Evolutionary conservation across 2,329 filamentous ascomycete species (phyloP), one percentile per base, ranked within the genome.

Genomic region (Aspergillus hiratsukae): DNA sequence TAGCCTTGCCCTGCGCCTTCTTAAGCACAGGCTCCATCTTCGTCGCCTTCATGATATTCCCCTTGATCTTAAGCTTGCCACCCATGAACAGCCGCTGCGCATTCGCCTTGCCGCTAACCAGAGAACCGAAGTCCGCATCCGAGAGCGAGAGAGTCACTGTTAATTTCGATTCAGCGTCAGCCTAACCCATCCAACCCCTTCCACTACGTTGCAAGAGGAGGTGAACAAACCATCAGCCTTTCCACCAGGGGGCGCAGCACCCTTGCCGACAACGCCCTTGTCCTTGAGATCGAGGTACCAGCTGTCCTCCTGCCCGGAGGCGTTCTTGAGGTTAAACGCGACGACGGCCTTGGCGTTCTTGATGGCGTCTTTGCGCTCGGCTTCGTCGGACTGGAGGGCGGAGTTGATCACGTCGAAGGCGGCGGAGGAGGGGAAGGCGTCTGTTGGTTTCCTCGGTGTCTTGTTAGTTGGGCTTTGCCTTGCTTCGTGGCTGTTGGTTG

Each of bases 1-100:
- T 96, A 66, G 90, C 84, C 82, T 90, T 89, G 69, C 79, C 81
- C 80, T 91, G 88, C 40, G 90, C 89, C 82, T 91, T 94, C 83
- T 91, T 91, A 63, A 96, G 79, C 69, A 97, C 88, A 43, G 91
- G 89, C 78, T 97, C 91, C 77, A 97, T 85, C 86, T 95, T 96
- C 58, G 92, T 97, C 40, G 94, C 75, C 85, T 97, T 97, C 93
- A 97, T 97, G 59, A 97, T 86, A 75, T 97, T 91, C 61, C 94
- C 94, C 85, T 91, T 95, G 73, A 97, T 85, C 89, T 97, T 99
- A 72, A 99, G 82, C 83, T 96, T 97, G 69, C 94, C 94, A n/a
- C 85, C 85, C 93, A 99, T 97, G 80, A 97, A 97, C 62, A 99
- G 80, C 66, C 87, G 87, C 82, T 99, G 94, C 56, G 94, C 91